Evolutionary conservation across 352 stramenopile genomes (phyloP).

Genomic region (Globisporangium middletonii): DNA sequence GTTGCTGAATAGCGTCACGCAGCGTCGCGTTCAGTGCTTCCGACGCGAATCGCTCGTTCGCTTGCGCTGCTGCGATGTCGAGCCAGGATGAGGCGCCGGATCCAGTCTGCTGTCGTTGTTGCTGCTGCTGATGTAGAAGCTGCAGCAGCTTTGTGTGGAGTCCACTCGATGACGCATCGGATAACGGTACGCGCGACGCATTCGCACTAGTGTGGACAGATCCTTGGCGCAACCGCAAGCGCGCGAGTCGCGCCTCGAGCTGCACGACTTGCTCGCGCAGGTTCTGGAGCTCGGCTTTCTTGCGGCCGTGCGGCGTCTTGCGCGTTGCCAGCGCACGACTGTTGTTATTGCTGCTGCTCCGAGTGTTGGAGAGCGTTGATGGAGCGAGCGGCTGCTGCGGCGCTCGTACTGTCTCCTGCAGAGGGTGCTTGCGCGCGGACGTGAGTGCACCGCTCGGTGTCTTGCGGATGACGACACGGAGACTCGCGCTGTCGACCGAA

Average conservation of each 20-base stretch:
- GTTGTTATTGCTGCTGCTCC: neutral
- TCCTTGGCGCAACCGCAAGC: neutral
- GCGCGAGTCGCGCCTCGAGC: slow-evolving; percentile 2
- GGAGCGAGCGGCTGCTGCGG: neutral
- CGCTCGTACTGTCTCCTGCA: neutral
- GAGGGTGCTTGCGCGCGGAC: neutral
- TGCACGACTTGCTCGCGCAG: neutral
- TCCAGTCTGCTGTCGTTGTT: neutral
- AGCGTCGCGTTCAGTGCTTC: slow-evolving; percentile 7
- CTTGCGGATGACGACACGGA: slow-evolving; percentile 5
- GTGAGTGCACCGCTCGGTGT: neutral
- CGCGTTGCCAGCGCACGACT: neutral
- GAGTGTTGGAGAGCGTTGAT: neutral
- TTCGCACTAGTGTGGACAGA: neutral
- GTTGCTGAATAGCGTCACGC: neutral
- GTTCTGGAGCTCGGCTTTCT: slow-evolving; percentile 2
- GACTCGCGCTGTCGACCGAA: neutral
- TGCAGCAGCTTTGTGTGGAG: no score
- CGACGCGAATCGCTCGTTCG: neutral
- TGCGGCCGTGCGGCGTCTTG: slow-evolving; percentile 5
- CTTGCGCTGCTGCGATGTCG: slow-evolving; percentile 2
- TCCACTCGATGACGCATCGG: no score
- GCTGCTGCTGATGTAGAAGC: no score
- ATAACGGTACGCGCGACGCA: no score
- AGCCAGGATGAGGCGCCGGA: neutral